A percentile compares a stretch with the other conserved stretches of the same genome.
Evolutionary conservation across 768 basidiomycete species (phyloP).

Genomic region (Naganishia antarctica): DNA sequence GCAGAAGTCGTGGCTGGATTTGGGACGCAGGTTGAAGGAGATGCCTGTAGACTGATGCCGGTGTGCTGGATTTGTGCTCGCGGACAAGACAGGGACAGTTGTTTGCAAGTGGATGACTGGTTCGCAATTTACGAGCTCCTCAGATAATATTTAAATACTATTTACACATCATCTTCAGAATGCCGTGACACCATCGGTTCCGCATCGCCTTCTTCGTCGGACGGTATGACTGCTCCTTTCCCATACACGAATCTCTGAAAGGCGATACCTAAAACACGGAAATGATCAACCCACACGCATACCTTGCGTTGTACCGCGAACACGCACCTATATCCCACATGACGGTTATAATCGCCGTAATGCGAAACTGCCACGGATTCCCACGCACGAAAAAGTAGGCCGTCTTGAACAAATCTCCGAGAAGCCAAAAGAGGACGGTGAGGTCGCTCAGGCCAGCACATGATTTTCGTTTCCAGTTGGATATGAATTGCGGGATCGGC

Average conservation of each 20-base stretch:
- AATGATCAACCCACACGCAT: too few species aligned
- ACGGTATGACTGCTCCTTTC: background rate
- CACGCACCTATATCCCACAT: conserved; percentile 42
- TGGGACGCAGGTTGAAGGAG: conserved; percentile 63
- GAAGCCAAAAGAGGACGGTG: conserved; percentile 37
- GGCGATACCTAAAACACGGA: background rate
- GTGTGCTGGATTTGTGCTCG: background rate
- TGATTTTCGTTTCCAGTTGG: conserved; percentile 43
- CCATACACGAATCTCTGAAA: conserved; percentile 14
- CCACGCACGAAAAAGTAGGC: conserved; percentile 45
- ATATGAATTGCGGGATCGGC: conserved; percentile 48
- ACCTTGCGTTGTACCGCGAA: too few species aligned
- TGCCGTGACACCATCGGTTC: conserved; percentile 2
- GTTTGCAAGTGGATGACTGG: too few species aligned
- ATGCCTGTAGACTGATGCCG: conserved; percentile 76
- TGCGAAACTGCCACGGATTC: conserved; percentile 44
- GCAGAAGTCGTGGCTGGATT: conserved; percentile 66
- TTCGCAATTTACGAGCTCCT: too few species aligned
- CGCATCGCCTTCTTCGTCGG: background rate
- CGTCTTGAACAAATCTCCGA: conserved; percentile 48
- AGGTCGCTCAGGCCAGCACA: conserved; percentile 44
- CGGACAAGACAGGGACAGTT: too few species aligned
- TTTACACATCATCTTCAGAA: background rate
- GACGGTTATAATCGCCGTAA: conserved; percentile 45
- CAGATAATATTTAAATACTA: too few species aligned